A percentile compares a stretch with the other conserved stretches of the same genome.
Conservation (phyloP, 2,329 filamentous ascomycete genomes). For the Colletotrichum filicis region DNA sequence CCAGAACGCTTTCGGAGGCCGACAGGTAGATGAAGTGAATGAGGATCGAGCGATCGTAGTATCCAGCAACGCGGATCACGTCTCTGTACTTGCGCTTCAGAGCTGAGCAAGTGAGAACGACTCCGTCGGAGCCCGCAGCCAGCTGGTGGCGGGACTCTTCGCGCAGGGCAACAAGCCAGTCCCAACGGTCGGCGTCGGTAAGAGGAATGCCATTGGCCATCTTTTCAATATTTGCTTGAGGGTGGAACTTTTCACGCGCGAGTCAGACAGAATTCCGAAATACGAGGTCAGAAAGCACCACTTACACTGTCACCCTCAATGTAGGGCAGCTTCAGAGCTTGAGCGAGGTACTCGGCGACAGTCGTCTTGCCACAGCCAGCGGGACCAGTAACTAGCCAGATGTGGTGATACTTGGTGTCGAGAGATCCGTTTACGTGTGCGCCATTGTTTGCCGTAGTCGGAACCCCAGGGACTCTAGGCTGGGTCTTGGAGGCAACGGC, state of each 20-base stretch:
- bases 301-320: constrained; percentile 83
- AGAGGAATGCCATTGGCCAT: constrained; percentile 88
- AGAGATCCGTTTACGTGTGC: constrained; percentile 44
- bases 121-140: constrained; percentile 70
- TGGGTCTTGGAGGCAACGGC: constrained; percentile 43
- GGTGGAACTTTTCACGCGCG: constrained; percentile 71
- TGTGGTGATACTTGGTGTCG: constrained; percentile 67
- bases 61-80: constrained; percentile 83
- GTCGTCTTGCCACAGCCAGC: constrained; percentile 85
- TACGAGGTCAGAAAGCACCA: constrained; percentile 34
- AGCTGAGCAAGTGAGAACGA: constrained; percentile 96
- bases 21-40: constrained; percentile 95
- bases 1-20: constrained; percentile 78
- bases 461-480: constrained; percentile 22
- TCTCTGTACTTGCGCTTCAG: constrained; percentile 98
- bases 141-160: constrained; percentile 72
- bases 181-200: constrained; percentile 95
- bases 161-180: constrained; percentile 88
- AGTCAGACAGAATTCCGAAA: constrained; percentile 37
- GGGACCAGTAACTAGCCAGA: constrained; percentile 84
- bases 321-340: constrained; percentile 73
- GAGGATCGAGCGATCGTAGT: constrained; percentile 77
- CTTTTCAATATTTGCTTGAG: constrained; percentile 85
- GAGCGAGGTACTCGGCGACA: constrained; percentile 73
- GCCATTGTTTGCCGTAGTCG: constrained; percentile 41